phyloP scores from a whole-genome alignment of 805 yeast species.

The Yamadazyma takamatsuzukensis region DNA sequence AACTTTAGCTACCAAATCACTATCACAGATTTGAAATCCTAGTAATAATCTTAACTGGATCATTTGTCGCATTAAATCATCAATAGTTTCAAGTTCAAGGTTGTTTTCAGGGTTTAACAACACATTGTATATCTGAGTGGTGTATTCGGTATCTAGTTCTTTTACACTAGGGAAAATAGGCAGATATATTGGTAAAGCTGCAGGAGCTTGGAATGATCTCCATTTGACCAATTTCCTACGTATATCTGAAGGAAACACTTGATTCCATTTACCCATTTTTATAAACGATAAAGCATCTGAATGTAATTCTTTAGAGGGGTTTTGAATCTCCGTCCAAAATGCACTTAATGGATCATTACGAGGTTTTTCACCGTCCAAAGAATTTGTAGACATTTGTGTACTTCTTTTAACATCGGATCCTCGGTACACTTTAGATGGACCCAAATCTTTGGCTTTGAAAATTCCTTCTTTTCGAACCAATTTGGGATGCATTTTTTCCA shows the following conservation, averaged over 20 bases:
- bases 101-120: conserved; percentile 58
- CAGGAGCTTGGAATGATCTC: conserved; percentile 92
- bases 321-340: conserved; percentile 40
- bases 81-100: conserved; percentile 46
- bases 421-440: too few species aligned
- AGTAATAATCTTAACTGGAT: conserved; percentile 73
- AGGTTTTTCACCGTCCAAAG: conserved; percentile 1
- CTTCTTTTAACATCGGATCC: conserved; percentile 9
- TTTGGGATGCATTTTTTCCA: conserved; percentile 4
- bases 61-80: conserved; percentile 78
- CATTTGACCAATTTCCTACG: conserved; percentile 75
- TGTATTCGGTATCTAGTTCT: conserved; percentile 69
- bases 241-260: conserved; percentile 75
- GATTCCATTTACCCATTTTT: conserved; percentile 85
- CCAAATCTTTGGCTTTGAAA: conserved; percentile 8
- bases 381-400: conserved; percentile 6
- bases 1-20: conserved; percentile 58
- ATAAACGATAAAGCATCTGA: conserved; percentile 52
- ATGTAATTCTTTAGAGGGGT: conserved; percentile 71
- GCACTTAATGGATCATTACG: conserved; percentile 1
- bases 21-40: conserved; percentile 89
- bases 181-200: conserved; percentile 81
- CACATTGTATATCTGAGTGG: conserved; percentile 81
- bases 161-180: conserved; percentile 68
- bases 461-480: conserved; percentile 8